Conservation (phyloP, 2,329 filamentous ascomycete genomes). For the Ophiostoma pallidulum region DNA sequence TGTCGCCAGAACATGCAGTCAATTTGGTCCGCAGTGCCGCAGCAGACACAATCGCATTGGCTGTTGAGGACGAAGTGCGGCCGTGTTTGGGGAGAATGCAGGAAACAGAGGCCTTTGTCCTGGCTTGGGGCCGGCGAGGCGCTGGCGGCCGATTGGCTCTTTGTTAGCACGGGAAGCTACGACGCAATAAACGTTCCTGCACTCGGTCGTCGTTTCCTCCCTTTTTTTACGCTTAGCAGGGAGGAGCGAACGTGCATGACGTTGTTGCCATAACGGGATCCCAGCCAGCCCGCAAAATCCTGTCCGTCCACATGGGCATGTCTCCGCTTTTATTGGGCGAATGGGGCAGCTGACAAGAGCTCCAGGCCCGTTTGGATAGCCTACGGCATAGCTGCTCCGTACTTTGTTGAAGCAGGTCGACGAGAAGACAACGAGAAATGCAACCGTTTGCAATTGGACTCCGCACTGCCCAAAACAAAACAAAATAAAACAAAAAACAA, state of each 20-base stretch:
- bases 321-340: conserved; percentile 7
- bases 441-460: too few species aligned
- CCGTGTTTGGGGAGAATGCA: background rate
- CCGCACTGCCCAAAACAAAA: too few species aligned
- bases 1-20: conserved; percentile 4
- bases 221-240: conserved; percentile 1
- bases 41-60: conserved; percentile 2
- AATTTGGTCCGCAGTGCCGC: background rate
- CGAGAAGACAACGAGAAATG: background rate
- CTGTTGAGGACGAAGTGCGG: background rate
- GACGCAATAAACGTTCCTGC: background rate
- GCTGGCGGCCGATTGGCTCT: conserved; percentile 2
- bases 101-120: background rate
- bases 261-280: conserved; percentile 1
- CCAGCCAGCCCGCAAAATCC: background rate
- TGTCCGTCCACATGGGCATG: conserved; percentile 8
- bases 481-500: background rate
- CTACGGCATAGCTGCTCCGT: too few species aligned
- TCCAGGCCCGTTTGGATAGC: background rate
- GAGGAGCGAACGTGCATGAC: conserved; percentile 9
- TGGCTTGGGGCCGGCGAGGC: background rate
- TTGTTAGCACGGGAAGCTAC: conserved; percentile 7
- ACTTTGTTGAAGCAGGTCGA: too few species aligned
- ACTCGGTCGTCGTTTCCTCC: too few species aligned
- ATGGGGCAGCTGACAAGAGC: too few species aligned